Evolutionary conservation across 805 yeast genomes (phyloP).

Genomic region (Kuraishia hungarica): DNA sequence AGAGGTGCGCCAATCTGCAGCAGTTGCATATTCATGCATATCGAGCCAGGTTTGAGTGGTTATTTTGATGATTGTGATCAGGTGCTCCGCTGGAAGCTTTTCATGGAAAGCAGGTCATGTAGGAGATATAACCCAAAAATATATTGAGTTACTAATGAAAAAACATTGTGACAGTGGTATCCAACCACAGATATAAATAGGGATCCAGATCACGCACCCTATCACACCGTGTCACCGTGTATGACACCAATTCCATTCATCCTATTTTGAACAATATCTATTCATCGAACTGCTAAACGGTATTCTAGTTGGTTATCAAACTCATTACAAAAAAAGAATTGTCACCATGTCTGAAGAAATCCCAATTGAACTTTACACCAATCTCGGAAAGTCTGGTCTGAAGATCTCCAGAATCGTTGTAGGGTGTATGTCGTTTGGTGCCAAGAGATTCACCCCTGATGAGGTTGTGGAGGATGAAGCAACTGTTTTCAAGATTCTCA

Average conservation of each 20-base stretch:
- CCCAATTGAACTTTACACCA: constrained; percentile 7
- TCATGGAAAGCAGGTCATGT: not conserved
- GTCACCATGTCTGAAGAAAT: not conserved
- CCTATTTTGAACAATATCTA: too few relatives aligned
- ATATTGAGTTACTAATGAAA: too few relatives aligned
- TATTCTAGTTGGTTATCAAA: too few relatives aligned
- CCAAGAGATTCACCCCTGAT: constrained; percentile 27
- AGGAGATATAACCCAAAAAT: not conserved
- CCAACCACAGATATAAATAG: not conserved
- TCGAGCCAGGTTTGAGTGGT: not conserved
- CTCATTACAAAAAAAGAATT: too few relatives aligned
- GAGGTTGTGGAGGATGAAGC: constrained; percentile 42
- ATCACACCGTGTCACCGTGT: too few relatives aligned
- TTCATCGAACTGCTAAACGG: too few relatives aligned
- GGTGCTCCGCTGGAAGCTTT: not conserved
- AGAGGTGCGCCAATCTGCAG: not conserved
- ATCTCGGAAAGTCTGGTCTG: constrained; percentile 37
- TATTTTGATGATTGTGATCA: not conserved
- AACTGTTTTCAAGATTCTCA: constrained; percentile 31
- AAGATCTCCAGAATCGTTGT: constrained; percentile 39
- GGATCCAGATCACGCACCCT: not conserved
- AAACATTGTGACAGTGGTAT: not conserved
- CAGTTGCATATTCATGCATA: not conserved
- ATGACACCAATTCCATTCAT: too few relatives aligned
- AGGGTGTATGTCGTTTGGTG: constrained; percentile 49